Base-by-base conservation (phyloP, 805 yeast species). In the Wickerhamiella hasegawae region DNA sequence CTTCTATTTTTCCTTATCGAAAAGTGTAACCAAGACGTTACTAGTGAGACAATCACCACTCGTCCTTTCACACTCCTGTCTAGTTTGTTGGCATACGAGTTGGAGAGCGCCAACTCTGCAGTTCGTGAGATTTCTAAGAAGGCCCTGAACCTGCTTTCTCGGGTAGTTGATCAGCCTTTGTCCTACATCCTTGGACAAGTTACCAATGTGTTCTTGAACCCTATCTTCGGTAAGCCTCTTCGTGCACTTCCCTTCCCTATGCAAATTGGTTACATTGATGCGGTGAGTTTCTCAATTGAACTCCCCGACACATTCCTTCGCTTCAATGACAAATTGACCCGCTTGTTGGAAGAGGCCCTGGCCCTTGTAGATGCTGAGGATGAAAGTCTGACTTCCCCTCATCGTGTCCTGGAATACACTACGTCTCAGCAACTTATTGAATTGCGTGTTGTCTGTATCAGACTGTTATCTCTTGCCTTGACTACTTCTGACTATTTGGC, bases 181-280 rank as follows among this genome's bases (percentile, higher is more conserved):
- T 69, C 87, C 1, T 69, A 74, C 1, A 69, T 92, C 46, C 74
- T 92, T 55, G 71, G 74, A 4, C 85, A 87, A 15, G 85, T 92
- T 35, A 82, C 84, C 47, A 76, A 73, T 32, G 71, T 85, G 18
- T 60, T 92, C 20, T 59, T 90, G 32, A 80, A 92, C 1, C 97
- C 99, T 5, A 90, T 90, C 17, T 92, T 90, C 62, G 94, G 94
- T 3, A 90, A 90, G 52, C 99, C 99, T 0, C 59, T 90, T 39
- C 67, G 99, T 43, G 99, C 99, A 0, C 64, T 90, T 41, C 98
- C 99, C 0, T 90, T 92, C 60, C 90, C 94, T 4, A 90, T 87
- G 94, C 98, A 92, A 58, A 90, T 90, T 38, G 98, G 98, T 25
- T 85, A 90, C 53, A 85, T 90, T 41, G 97, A 90, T 55, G 97